Conservation (phyloP, 2,329 filamentous ascomycete species). For the Coniochaeta hoffmannii region DNA sequence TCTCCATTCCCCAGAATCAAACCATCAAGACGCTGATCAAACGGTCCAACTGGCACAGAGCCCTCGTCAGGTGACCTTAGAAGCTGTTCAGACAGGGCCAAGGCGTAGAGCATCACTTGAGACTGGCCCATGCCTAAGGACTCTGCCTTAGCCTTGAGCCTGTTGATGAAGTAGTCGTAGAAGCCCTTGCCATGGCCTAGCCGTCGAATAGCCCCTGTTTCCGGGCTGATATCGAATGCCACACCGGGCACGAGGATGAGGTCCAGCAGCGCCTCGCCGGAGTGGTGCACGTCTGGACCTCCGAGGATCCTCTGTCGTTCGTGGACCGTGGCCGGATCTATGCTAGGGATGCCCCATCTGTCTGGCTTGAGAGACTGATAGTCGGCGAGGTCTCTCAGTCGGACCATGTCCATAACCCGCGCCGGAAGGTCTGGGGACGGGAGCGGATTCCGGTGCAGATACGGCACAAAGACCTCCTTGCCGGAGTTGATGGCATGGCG, state of each 20-base stretch:
- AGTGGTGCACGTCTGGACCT: constrained; percentile 37
- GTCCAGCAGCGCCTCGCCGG: constrained; percentile 55
- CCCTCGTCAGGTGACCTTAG: constrained; percentile 50
- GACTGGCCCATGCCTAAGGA: constrained; percentile 24
- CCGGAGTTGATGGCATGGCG: constrained; percentile 67
- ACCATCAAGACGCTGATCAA: constrained; percentile 76
- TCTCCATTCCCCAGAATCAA: constrained; percentile 65
- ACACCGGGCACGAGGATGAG: constrained; percentile 88
- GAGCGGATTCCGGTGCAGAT: constrained; percentile 60
- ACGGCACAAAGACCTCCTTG: constrained; percentile 88
- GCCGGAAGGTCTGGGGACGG: constrained; percentile 44
- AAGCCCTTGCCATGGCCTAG: constrained; percentile 94
- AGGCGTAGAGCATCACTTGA: constrained; percentile 56
- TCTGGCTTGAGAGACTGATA: constrained; percentile 72
- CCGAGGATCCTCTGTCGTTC: constrained; percentile 68
- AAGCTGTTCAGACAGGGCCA: constrained; percentile 82
- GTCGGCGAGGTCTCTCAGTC: constrained; percentile 63
- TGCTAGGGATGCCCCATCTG: constrained; percentile 91
- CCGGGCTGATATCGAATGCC: constrained; percentile 66
- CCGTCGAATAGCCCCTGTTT: constrained; percentile 53
- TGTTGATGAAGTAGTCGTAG: constrained; percentile 87
- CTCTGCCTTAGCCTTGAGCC: constrained; percentile 49
- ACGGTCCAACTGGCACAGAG: constrained; percentile 63
- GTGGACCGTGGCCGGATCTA: constrained; percentile 57
- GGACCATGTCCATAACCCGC: constrained; percentile 90